Percentiles rank a stretch among this genome's conserved stretches.
Evolutionary conservation across 768 basidiomycete genomes (phyloP).

Genomic region (Termitomyces sp.): DNA sequence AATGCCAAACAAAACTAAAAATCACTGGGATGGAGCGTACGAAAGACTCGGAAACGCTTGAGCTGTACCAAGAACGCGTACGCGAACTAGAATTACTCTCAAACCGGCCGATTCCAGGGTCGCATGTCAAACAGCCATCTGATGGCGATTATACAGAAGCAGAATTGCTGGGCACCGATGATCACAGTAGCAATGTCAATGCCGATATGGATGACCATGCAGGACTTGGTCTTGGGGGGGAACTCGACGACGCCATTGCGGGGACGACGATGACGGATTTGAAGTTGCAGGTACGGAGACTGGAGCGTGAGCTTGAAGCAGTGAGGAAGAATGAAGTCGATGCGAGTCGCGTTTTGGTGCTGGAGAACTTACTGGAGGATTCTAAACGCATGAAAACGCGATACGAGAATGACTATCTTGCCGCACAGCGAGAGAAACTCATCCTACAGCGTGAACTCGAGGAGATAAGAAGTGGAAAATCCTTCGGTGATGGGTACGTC

Average conservation of each 20-base stretch:
- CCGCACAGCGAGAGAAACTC: constrained; percentile 78
- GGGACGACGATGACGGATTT: constrained; percentile 90
- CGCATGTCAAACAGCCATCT: constrained; percentile 14
- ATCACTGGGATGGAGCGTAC: constrained; percentile 64
- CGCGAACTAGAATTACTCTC: constrained; percentile 78
- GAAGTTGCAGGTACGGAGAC: constrained; percentile 79
- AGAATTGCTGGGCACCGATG: constrained; percentile 25
- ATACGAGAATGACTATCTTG: constrained; percentile 85
- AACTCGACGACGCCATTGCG: constrained; percentile 80
- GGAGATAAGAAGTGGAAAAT: constrained; percentile 85
- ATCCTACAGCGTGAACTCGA: constrained; percentile 78
- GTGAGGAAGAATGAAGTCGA: constrained; percentile 73
- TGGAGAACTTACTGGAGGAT: constrained; percentile 89
- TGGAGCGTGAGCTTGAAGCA: constrained; percentile 76
- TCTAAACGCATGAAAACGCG: constrained; percentile 86
- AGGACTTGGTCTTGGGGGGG: constrained; percentile 67
- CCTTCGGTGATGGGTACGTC: constrained; percentile 72
- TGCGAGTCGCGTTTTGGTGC: constrained; percentile 70
- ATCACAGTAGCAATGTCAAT: not conserved
- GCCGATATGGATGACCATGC: constrained; percentile 33
- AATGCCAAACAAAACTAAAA: constrained; percentile 63
- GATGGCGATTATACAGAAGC: constrained; percentile 19
- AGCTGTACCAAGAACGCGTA: constrained; percentile 86
- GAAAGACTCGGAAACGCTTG: constrained; percentile 80
- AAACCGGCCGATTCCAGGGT: constrained; percentile 36